Evolutionary conservation across 306 rosid genomes (phyloP).

Genomic region (Vigna radiata): DNA sequence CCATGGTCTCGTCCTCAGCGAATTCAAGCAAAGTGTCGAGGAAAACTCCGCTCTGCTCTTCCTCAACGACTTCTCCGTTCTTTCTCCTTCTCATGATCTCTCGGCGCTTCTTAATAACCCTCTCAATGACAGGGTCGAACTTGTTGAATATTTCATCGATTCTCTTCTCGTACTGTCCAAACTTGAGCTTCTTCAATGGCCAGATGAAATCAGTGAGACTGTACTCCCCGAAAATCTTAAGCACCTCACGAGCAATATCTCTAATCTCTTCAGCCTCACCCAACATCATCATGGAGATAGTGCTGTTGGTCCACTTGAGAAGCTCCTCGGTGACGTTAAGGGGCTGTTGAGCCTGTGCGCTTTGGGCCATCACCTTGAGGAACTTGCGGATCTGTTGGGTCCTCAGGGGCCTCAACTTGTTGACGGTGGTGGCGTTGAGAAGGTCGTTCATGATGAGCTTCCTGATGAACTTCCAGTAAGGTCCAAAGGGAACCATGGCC

Average conservation of each 20-base stretch:
- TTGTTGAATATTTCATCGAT: conserved; percentile 36
- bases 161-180: conserved; percentile 52
- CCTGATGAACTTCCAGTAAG: conserved; percentile 54
- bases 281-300: conserved; percentile 53
- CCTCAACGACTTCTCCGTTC: conserved; percentile 27
- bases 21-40: conserved; percentile 50
- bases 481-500: conserved; percentile 55
- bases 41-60: conserved; percentile 41
- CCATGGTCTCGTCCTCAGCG: conserved; percentile 50
- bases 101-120: conserved; percentile 47
- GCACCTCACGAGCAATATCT: conserved; percentile 47
- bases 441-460: conserved; percentile 52
- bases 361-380: conserved; percentile 37
- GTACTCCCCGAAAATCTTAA: conserved; percentile 52
- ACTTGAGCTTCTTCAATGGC: conserved; percentile 46
- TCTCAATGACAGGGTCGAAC: conserved; percentile 54
- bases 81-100: conserved; percentile 40
- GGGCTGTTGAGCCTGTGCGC: conserved; percentile 28
- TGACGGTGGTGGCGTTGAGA: conserved; percentile 43
- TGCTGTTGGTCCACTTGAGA: conserved; percentile 42
- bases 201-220: conserved; percentile 50
- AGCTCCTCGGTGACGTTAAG: conserved; percentile 52
- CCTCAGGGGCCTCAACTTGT: conserved; percentile 39
- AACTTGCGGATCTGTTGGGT: conserved; percentile 39
- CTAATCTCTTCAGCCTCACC: conserved; percentile 50